Conservation (phyloP, 2,329 filamentous ascomycete species). For the Colletotrichum sp. region DNA sequence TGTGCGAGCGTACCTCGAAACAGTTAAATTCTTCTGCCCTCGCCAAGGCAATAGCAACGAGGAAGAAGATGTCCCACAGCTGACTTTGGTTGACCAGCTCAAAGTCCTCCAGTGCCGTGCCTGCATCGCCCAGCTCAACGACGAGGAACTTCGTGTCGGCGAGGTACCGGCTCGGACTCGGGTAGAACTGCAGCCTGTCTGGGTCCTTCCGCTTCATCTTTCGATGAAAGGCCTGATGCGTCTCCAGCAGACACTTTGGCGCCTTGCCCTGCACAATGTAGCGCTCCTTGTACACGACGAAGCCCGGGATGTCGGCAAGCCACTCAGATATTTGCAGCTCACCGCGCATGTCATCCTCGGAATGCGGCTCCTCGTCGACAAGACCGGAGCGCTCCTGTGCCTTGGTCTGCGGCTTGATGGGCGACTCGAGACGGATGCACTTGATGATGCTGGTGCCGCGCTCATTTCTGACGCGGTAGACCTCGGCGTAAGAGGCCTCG, state of each 20-base stretch:
- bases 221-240: constrained; percentile 64
- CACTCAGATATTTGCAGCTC: constrained; percentile 69
- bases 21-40: constrained; percentile 61
- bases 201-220: constrained; percentile 60
- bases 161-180: constrained; percentile 64
- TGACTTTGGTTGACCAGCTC: constrained; percentile 52
- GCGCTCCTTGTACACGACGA: constrained; percentile 69
- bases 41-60: constrained; percentile 64
- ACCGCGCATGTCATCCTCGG: constrained; percentile 58
- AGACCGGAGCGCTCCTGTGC: constrained; percentile 57
- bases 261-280: constrained; percentile 64
- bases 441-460: constrained; percentile 70
- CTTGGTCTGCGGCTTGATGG: constrained; percentile 63
- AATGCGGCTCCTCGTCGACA: constrained; percentile 64
- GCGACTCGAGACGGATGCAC: constrained; percentile 63
- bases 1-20: constrained; percentile 57
- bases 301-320: constrained; percentile 68
- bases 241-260: constrained; percentile 58
- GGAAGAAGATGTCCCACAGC: constrained; percentile 68
- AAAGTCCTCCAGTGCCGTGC: constrained; percentile 64
- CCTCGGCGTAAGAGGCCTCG: constrained; percentile 70
- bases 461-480: constrained; percentile 66
- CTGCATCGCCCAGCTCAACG: constrained; percentile 68
- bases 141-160: constrained; percentile 64
- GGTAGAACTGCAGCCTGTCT: constrained; percentile 64